Conservation (phyloP, 257 asterid genomes). For the Plantago ovata region DNA sequence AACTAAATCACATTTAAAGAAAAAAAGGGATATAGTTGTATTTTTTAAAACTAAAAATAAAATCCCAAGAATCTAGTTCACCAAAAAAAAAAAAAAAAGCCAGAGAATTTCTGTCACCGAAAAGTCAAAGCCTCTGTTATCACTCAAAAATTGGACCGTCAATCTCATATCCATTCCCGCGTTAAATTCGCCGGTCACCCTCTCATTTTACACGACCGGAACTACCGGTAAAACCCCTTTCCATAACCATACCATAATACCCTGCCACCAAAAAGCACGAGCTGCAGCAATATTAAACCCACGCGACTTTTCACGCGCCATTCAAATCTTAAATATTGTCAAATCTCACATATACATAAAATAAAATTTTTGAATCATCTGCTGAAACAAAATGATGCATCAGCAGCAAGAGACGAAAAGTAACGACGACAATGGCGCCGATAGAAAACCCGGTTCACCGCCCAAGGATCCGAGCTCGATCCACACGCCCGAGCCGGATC, state of each 20-base stretch:
- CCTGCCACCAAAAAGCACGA: background rate
- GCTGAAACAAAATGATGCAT: constrained; percentile 30
- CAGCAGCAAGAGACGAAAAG: constrained; percentile 26
- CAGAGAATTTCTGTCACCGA: no score
- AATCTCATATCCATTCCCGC: constrained; percentile 24
- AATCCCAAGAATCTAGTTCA: no score
- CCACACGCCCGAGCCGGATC: constrained; percentile 32
- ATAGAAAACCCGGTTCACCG: constrained; percentile 33
- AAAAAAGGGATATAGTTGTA: no score
- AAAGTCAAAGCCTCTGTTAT: no score
- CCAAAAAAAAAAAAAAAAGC: no score
- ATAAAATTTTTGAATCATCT: no score
- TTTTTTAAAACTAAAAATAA: no score
- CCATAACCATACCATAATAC: no score
- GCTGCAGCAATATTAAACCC: no score
- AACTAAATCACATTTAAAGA: no score
- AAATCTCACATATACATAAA: no score
- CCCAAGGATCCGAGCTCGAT: constrained; percentile 30
- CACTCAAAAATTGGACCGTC: constrained; percentile 20
- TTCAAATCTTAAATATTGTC: constrained; percentile 14
- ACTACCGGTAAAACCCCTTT: constrained; percentile 33
- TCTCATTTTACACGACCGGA: constrained; percentile 27
- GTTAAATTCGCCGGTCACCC: constrained; percentile 33
- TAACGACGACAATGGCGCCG: constrained; percentile 34
- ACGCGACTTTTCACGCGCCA: constrained; percentile 44